These are phyloP conservation scores for Wallacemonas sp. DNA, from an alignment of 208 protist species.

Conservation along the genomic window DNA sequence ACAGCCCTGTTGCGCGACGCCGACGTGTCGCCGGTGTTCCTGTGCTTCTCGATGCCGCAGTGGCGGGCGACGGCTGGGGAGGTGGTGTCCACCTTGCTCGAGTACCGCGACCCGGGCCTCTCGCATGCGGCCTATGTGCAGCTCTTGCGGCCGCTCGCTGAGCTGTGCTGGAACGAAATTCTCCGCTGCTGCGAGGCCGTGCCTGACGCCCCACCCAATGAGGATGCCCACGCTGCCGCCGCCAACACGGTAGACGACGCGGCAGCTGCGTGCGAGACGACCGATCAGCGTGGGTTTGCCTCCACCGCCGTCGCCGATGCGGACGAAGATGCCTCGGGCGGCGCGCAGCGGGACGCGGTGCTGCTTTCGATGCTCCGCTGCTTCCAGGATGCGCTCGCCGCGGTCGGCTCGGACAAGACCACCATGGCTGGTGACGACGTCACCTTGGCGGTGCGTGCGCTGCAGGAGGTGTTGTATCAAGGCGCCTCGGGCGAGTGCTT, in stretches of 20 bases:
- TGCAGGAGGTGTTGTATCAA: slow-evolving; percentile 46
- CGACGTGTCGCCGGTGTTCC: slow-evolving; percentile 17
- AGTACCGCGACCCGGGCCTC: slow-evolving; percentile 15
- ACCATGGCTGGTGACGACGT: not conserved
- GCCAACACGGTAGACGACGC: too few species aligned
- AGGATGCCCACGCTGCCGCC: too few species aligned
- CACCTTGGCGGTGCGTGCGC: slow-evolving; percentile 21
- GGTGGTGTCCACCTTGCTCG: slow-evolving; percentile 34
- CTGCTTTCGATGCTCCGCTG: slow-evolving; percentile 41
- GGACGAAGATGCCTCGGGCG: not conserved
- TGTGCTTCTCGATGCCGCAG: slow-evolving; percentile 17
- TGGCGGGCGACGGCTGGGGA: slow-evolving; percentile 23
- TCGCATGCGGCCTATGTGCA: slow-evolving; percentile 14
- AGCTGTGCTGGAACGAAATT: slow-evolving; percentile 32
- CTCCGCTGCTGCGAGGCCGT: slow-evolving; percentile 34
- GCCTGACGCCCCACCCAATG: not conserved
- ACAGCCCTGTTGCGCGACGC: slow-evolving; percentile 4
- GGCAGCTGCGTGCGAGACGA: too few species aligned
- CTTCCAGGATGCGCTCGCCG: slow-evolving; percentile 30
- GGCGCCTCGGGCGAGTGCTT: slow-evolving; percentile 30
- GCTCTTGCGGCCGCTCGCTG: slow-evolving; percentile 31
- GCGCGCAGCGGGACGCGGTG: slow-evolving; percentile 22
- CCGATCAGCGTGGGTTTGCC: too few species aligned
- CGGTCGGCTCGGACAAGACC: slow-evolving; percentile 1
- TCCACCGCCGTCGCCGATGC: not conserved